Percentiles rank a stretch among this genome's conserved stretches.
Conservation (phyloP, 2,329 filamentous ascomycete genomes). For the Pseudogymnoascus sp. region DNA sequence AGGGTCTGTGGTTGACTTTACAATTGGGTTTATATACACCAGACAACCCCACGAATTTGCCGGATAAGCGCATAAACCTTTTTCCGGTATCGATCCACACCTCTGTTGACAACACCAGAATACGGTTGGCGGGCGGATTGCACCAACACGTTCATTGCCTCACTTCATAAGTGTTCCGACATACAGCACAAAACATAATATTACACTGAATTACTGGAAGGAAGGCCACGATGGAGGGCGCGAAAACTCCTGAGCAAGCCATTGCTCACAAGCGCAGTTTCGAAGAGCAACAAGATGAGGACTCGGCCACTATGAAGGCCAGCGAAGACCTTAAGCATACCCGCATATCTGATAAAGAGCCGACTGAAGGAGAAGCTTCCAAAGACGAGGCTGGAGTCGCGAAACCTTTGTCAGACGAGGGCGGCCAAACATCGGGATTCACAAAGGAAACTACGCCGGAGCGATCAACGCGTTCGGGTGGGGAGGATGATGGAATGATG, state of each 20-base stretch:
- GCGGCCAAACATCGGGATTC: slow-evolving; percentile 24
- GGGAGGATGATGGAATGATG: slow-evolving; percentile 36
- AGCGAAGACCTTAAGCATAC: slow-evolving; percentile 60
- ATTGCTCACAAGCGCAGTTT: slow-evolving; percentile 9
- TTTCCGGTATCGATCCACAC: not conserved
- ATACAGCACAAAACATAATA: slow-evolving; percentile 1
- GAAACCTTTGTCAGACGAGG: slow-evolving; percentile 24
- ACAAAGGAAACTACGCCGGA: slow-evolving; percentile 25
- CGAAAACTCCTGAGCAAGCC: slow-evolving; percentile 7
- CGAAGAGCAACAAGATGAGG: slow-evolving; percentile 35
- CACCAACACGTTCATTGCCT: slow-evolving; percentile 3
- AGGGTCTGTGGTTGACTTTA: not conserved
- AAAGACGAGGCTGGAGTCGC: slow-evolving; percentile 23
- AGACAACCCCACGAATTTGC: not conserved
- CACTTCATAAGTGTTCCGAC: not conserved
- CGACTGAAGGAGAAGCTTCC: slow-evolving; percentile 19
- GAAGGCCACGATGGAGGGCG: slow-evolving; percentile 1
- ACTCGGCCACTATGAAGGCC: slow-evolving; percentile 56
- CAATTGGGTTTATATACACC: not conserved
- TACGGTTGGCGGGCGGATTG: slow-evolving; percentile 7
- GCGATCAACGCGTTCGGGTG: slow-evolving; percentile 31
- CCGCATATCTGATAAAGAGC: slow-evolving; percentile 47
- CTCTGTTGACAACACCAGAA: not conserved
- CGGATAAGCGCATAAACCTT: not conserved
- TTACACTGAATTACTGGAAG: not conserved